These are phyloP conservation scores for Lecanosticta acicola DNA, from an alignment of 2,329 filamentous ascomycete genomes.

Conservation along the genomic window DNA sequence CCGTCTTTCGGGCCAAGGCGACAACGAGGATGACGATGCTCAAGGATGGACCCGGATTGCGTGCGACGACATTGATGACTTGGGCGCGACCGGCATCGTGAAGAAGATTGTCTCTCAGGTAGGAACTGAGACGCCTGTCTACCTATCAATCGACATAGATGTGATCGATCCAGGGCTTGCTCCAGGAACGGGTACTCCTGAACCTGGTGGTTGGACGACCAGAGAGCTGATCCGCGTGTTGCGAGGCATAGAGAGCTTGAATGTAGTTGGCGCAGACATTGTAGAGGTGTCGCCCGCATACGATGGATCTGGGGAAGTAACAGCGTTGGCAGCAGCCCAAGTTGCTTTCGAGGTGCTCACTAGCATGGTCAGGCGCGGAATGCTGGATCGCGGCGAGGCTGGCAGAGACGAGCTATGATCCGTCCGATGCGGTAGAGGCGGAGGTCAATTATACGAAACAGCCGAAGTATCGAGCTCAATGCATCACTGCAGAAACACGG, in stretches of 20 bases:
- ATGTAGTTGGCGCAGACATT: slow-evolving; percentile 78
- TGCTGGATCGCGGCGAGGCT: slow-evolving; percentile 30
- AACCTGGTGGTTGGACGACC: slow-evolving; percentile 75
- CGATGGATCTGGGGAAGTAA: slow-evolving; percentile 73
- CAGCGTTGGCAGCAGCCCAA: slow-evolving; percentile 76
- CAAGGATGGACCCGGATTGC: slow-evolving; percentile 76
- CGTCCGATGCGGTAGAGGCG: not conserved
- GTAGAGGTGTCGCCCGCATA: slow-evolving; percentile 86
- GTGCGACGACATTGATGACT: slow-evolving; percentile 82
- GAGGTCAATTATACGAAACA: too few species aligned
- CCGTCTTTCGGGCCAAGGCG: slow-evolving; percentile 62
- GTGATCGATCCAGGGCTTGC: slow-evolving; percentile 51
- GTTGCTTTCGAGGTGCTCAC: slow-evolving; percentile 82
- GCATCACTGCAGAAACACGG: too few species aligned
- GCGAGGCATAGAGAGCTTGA: slow-evolving; percentile 72
- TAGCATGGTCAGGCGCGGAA: slow-evolving; percentile 59
- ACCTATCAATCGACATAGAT: slow-evolving; percentile 65
- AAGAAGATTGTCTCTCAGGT: slow-evolving; percentile 64
- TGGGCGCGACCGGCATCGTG: slow-evolving; percentile 67
- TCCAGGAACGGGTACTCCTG: slow-evolving; percentile 54
- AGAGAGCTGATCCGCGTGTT: slow-evolving; percentile 80
- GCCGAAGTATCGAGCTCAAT: too few species aligned
- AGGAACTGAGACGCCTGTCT: slow-evolving; percentile 70
- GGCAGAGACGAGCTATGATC: slow-evolving; percentile 26
- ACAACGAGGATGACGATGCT: slow-evolving; percentile 62